A percentile compares a stretch with the other conserved stretches of the same genome.
phyloP scores from a whole-genome alignment of 2,329 filamentous ascomycete species.

The Macroventuria anomochaeta region DNA sequence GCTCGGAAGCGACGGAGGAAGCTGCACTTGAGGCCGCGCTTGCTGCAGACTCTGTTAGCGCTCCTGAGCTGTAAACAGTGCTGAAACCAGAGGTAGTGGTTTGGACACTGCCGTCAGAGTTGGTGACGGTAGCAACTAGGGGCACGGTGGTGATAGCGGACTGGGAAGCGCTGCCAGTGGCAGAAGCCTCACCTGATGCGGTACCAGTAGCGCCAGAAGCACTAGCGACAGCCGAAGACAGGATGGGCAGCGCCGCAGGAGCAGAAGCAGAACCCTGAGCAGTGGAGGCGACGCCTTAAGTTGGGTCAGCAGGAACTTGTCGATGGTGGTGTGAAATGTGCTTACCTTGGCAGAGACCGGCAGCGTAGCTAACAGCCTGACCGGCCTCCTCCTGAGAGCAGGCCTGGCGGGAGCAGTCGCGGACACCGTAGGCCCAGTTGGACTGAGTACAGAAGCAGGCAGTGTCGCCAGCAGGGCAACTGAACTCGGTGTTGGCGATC shows the following conservation, averaged over 20 bases:
- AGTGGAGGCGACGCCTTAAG: constrained; percentile 4
- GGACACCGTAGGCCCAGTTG: constrained; percentile 56
- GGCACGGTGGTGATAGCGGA: constrained; percentile 27
- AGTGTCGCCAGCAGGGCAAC: constrained; percentile 49
- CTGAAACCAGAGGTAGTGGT: constrained; percentile 35
- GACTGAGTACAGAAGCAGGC: constrained; percentile 54
- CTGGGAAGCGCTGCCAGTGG: constrained; percentile 15
- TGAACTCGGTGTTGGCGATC: constrained; percentile 49
- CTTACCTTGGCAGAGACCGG: constrained; percentile 43
- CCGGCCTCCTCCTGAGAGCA: constrained; percentile 41
- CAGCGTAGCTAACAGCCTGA: constrained; percentile 44
- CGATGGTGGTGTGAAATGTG: neutral
- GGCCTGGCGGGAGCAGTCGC: constrained; percentile 55
- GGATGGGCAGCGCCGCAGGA: constrained; percentile 29
- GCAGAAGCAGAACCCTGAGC: constrained; percentile 7
- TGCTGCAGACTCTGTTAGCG: constrained; percentile 19
- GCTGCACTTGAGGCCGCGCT: constrained; percentile 22
- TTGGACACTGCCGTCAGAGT: constrained; percentile 28
- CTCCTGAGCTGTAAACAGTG: constrained; percentile 25
- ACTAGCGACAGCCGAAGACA: constrained; percentile 31
- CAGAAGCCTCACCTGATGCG: constrained; percentile 18
- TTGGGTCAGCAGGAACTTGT: neutral
- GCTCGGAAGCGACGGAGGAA: constrained; percentile 20
- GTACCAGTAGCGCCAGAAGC: constrained; percentile 8
- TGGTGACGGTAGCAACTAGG: constrained; percentile 29